Percentiles rank a stretch among this genome's conserved stretches.
Evolutionary conservation across 345 rosid species (phyloP).

Genomic region (sweet orange (Citrus sinensis)): DVS_A1.0 CM039165.1:29407001-29407500

Average conservation of each 20-base stretch:
- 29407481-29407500: slow-evolving; percentile 1
- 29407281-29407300: slow-evolving; percentile 82
- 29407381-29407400: slow-evolving; percentile 60
- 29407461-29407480: slow-evolving; percentile 12
- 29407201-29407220: neutral
- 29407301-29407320: slow-evolving; percentile 83
- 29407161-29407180: slow-evolving; percentile 88
- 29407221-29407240: slow-evolving; percentile 1
- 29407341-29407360: slow-evolving; percentile 75
- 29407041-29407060: slow-evolving; percentile 62
- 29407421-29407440: slow-evolving; percentile 60
- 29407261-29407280: slow-evolving; percentile 63
- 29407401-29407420: slow-evolving; percentile 58
- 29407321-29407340: slow-evolving; percentile 89
- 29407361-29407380: slow-evolving; percentile 60
- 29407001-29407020: slow-evolving; percentile 93
- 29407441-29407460: slow-evolving; percentile 6
- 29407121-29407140: slow-evolving; percentile 96
- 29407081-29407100: slow-evolving; percentile 83
- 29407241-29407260: slow-evolving; percentile 4
- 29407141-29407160: slow-evolving; percentile 43
- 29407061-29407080: slow-evolving; percentile 77
- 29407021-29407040: slow-evolving; percentile 69
- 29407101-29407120: slow-evolving; percentile 87
- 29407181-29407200: slow-evolving; percentile 53